Conservation (phyloP, 768 basidiomycete genomes). For the Termitomyces sp. region DNA sequence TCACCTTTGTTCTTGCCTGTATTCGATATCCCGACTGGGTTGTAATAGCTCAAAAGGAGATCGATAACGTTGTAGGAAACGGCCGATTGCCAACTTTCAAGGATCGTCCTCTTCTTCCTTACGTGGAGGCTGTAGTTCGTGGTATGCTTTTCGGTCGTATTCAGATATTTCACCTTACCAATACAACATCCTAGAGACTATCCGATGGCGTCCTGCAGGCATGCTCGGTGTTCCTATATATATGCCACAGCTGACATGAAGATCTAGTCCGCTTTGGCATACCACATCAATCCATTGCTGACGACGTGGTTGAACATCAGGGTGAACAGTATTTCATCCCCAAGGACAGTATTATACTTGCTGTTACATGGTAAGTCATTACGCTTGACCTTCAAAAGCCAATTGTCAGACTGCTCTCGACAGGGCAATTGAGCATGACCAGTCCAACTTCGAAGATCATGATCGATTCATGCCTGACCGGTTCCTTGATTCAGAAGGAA, state of each 20-base stretch:
- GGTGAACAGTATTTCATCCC: background rate
- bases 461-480: background rate
- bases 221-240: background rate
- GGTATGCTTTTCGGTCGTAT: background rate
- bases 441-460: background rate
- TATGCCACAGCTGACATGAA: background rate
- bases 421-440: background rate
- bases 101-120: background rate
- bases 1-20: background rate
- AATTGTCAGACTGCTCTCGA: background rate
- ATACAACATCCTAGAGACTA: background rate
- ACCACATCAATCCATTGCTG: background rate
- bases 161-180: background rate
- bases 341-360: background rate
- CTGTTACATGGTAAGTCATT: background rate
- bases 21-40: background rate
- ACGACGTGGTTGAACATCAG: background rate
- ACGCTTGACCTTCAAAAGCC: too few relatives aligned
- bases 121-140: background rate
- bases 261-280: background rate
- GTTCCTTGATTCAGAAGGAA: background rate
- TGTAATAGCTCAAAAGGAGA: background rate
- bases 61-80: background rate
- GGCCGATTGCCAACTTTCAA: background rate
- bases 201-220: background rate